Conservation (phyloP, 257 asterid species). For the Solanum etuberosum region DNA sequence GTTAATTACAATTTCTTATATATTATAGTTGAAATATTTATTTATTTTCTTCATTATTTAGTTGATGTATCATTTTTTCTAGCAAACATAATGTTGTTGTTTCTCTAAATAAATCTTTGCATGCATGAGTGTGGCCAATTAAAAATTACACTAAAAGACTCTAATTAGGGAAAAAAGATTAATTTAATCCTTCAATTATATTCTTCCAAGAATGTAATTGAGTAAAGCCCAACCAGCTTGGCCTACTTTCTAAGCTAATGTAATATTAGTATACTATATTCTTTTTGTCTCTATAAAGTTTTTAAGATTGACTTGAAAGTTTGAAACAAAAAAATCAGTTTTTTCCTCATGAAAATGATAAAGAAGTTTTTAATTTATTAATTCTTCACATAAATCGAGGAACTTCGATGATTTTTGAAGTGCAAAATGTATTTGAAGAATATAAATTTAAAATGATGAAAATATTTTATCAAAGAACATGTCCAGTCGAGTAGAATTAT, state of each 20-base stretch:
- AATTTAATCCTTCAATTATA: too few species aligned
- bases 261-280: background rate
- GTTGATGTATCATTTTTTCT: background rate
- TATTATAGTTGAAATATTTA: background rate
- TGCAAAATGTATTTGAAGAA: too few species aligned
- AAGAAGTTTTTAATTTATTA: too few species aligned
- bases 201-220: background rate
- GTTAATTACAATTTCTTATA: conserved; percentile 3
- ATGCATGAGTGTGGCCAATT: background rate
- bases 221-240: background rate
- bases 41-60: background rate
- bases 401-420: background rate
- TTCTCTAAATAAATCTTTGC: background rate
- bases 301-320: background rate
- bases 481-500: background rate
- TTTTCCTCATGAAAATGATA: background rate
- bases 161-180: background rate
- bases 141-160: background rate
- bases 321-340: too few species aligned
- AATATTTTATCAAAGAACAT: background rate
- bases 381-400: background rate
- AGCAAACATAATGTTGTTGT: background rate
- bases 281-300: background rate
- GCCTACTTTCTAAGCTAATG: background rate
- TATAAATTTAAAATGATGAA: background rate